A percentile compares a stretch with the other conserved stretches of the same genome.
These are phyloP conservation scores for Strobilomyces dryophilus DNA, from an alignment of 768 basidiomycete genomes.

Conservation along the genomic window DNA sequence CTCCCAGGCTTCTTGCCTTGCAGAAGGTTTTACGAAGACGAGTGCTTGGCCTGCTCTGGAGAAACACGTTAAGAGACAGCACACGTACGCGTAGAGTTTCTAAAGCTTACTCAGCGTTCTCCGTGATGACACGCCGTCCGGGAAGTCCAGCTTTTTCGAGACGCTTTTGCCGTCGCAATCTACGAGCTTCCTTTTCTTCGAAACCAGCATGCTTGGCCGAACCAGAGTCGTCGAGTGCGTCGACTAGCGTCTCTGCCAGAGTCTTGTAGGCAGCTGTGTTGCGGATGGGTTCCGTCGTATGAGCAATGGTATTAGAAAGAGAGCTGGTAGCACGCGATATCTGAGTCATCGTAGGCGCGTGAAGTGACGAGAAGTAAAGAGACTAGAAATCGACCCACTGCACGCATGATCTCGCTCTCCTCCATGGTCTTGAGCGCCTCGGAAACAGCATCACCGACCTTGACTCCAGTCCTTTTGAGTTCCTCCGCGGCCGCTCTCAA, in stretches of 20 bases:
- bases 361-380: neutral
- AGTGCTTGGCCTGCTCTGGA: constrained; percentile 80
- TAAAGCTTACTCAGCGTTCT: constrained; percentile 73
- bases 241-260: constrained; percentile 81
- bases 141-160: constrained; percentile 80
- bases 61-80: neutral
- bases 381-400: constrained; percentile 44
- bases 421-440: constrained; percentile 93
- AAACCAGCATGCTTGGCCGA: constrained; percentile 94
- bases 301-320: constrained; percentile 79
- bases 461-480: constrained; percentile 82
- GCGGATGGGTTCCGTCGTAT: constrained; percentile 94
- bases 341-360: constrained; percentile 34
- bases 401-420: constrained; percentile 88
- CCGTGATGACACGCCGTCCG: constrained; percentile 48
- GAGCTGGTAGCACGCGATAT: constrained; percentile 83
- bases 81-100: neutral
- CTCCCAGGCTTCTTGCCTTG: constrained; percentile 78
- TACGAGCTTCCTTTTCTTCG: constrained; percentile 88
- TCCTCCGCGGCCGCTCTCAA: constrained; percentile 92
- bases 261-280: constrained; percentile 95
- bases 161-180: constrained; percentile 73
- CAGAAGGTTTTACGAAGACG: constrained; percentile 79
- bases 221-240: constrained; percentile 91
- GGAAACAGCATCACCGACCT: constrained; percentile 89